Conservation (phyloP, 164 flowering plant genomes). For the Vitis rotundifolia region DNA sequence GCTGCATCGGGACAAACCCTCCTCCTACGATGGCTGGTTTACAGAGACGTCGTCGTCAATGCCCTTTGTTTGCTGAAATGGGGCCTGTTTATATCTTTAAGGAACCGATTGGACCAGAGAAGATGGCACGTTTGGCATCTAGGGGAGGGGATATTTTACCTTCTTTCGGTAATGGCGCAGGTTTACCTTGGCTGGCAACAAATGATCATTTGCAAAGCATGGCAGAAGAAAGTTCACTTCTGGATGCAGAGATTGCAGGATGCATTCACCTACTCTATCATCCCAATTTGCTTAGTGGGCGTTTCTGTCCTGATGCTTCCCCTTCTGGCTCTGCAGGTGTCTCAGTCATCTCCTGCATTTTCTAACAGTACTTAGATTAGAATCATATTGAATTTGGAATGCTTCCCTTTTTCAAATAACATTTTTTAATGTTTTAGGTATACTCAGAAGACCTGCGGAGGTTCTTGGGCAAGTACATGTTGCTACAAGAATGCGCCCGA, state of each 20-base stretch:
- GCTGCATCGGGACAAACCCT: slow-evolving; percentile 98
- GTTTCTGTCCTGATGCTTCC: slow-evolving; percentile 98
- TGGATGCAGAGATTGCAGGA: slow-evolving; percentile 93
- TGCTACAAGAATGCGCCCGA: slow-evolving; percentile 79
- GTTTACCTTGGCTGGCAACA: slow-evolving; percentile 83
- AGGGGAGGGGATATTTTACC: slow-evolving; percentile 97
- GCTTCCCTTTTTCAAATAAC: not conserved
- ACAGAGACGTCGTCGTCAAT: slow-evolving; percentile 96
- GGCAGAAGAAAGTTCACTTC: slow-evolving; percentile 72
- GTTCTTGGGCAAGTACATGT: slow-evolving; percentile 99
- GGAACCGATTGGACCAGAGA: slow-evolving; percentile 94
- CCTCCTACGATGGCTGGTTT: slow-evolving; percentile 99
- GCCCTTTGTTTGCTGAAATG: slow-evolving; percentile 99
- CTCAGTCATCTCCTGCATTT: not conserved
- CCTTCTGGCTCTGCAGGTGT: slow-evolving; percentile 92
- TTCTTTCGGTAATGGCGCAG: slow-evolving; percentile 87
- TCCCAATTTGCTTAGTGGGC: slow-evolving; percentile 87
- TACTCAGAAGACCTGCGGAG: slow-evolving; percentile 88
- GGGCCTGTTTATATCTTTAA: slow-evolving; percentile 95
- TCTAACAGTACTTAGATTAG: not conserved
- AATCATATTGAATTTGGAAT: not conserved
- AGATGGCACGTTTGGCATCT: slow-evolving; percentile 84
- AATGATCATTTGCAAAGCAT: slow-evolving; percentile 58
- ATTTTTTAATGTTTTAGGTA: slow-evolving; percentile 49
- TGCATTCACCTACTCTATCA: slow-evolving; percentile 89